Conservation (phyloP, 305 asterid species). For the Stenogyne calaminthoides region DNA sequence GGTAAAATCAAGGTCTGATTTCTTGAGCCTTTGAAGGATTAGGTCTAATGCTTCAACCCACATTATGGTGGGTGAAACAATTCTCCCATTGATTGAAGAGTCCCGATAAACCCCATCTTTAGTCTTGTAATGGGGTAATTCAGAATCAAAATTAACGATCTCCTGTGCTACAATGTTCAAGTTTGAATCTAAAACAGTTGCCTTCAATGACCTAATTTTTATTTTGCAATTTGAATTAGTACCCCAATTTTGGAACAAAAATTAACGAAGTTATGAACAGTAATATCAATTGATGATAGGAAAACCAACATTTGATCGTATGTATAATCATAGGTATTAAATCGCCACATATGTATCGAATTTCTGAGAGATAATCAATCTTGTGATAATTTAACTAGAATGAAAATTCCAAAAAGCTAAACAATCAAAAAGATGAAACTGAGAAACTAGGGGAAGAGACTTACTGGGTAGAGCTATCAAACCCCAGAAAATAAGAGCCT, state of each 20-base stretch:
- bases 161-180: conserved; percentile 53
- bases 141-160: conserved; percentile 66
- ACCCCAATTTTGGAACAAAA: conserved; percentile 19
- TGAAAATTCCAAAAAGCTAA: background rate
- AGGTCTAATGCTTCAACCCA: conserved; percentile 88
- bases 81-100: conserved; percentile 52
- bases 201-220: conserved; percentile 67
- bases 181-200: conserved; percentile 66
- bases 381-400: background rate
- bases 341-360: background rate
- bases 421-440: background rate
- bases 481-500: conserved; percentile 57
- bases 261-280: background rate
- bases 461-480: conserved; percentile 71
- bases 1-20: conserved; percentile 49
- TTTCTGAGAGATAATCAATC: background rate
- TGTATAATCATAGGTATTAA: background rate
- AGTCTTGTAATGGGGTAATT: conserved; percentile 64
- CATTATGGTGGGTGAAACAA: conserved; percentile 75
- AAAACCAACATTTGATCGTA: conserved; percentile 6
- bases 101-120: conserved; percentile 77
- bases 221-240: conserved; percentile 16
- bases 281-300: background rate
- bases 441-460: conserved; percentile 1
- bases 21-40: conserved; percentile 49